Base-by-base conservation (phyloP, 2,329 filamentous ascomycete species). In the Trichoderma arundinaceum region DNA sequence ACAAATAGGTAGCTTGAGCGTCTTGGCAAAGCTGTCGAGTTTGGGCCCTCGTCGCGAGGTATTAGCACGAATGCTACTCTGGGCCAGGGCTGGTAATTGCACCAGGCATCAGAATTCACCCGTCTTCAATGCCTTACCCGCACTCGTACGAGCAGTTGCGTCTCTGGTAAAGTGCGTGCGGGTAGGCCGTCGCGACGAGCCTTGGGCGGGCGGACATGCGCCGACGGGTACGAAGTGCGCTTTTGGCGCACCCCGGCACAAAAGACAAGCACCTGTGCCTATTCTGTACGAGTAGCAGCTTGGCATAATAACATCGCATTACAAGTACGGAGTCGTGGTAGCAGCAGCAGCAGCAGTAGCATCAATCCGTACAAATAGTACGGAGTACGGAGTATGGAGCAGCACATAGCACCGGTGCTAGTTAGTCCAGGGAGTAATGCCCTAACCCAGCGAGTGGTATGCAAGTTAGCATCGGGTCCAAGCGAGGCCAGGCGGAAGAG, bases 81-180 rank as follows among this genome's bases (percentile, higher is more conserved):
- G 59, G 8, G 48, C 46, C 41, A 52, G 46, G 59, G 46, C 59
- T 62, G 38, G 59, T 44, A 62, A 52, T 62, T 62, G 49, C 48
- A 53, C n/a, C 39, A 62, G 22, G 59, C 39, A 35, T 17, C 39
- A 22, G 38, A 33, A 53, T 62, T 53, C 48, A 62, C n/a, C 60
- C 39, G 32, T 46, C 33, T 57, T 64, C 32, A 64, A 62, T 52
- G 48, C 22, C 22, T 4, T 28, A 28, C 22, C 22, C 4, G 22
- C 38, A 22, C 60, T 63, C 60, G 60, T 53, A 54, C 17, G 49
- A 41, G 57, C 49, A 62, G 44, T 15, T 53, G 49, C 38, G 61
- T 64, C 52, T 64, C 61, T 57, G 52, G 51, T 64, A 64, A 19
- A 64, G 61, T 64, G 35, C 22, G 22, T 38, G 61, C 61, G 61